These are phyloP conservation scores for Fagopyrum homotropicum DNA, from an alignment of 148 eudicot species.

Conservation along the genomic window DNA sequence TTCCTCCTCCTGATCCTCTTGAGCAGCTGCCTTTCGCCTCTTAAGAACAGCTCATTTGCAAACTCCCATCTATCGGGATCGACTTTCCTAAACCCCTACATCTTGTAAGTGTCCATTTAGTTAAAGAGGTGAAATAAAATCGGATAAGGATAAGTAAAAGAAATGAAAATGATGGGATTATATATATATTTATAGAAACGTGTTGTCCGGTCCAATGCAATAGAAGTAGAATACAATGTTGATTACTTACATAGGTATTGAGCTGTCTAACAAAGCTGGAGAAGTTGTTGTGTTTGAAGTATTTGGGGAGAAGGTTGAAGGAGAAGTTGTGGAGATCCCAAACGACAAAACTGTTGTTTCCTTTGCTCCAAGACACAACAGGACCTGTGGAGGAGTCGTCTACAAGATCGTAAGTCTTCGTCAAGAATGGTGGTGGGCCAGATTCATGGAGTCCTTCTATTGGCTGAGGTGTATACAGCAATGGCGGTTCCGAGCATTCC, in stretches of 20 bases:
- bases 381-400: constrained; percentile 30
- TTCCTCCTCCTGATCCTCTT: constrained; percentile 38
- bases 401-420: constrained; percentile 46
- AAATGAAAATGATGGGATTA: background rate
- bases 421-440: constrained; percentile 47
- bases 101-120: too few species aligned
- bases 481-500: background rate
- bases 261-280: constrained; percentile 51
- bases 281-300: constrained; percentile 44
- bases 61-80: constrained; percentile 20
- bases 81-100: constrained; percentile 20
- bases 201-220: too few species aligned
- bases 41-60: constrained; percentile 20
- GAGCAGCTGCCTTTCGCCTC: constrained; percentile 39
- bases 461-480: constrained; percentile 27
- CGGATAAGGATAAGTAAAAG: background rate
- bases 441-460: constrained; percentile 33
- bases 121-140: too few species aligned
- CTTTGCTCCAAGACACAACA: constrained; percentile 42
- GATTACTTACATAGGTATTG: constrained; percentile 38
- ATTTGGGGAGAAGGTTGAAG: constrained; percentile 33
- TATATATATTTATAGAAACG: background rate
- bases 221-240: too few species aligned
- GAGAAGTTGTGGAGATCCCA: constrained; percentile 45
- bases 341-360: constrained; percentile 47